Percentiles rank a stretch among this genome's conserved stretches.
These are phyloP conservation scores for Wickerhamiella bombiphila DNA, from an alignment of 805 yeast species.

Conservation along the genomic window DNA sequence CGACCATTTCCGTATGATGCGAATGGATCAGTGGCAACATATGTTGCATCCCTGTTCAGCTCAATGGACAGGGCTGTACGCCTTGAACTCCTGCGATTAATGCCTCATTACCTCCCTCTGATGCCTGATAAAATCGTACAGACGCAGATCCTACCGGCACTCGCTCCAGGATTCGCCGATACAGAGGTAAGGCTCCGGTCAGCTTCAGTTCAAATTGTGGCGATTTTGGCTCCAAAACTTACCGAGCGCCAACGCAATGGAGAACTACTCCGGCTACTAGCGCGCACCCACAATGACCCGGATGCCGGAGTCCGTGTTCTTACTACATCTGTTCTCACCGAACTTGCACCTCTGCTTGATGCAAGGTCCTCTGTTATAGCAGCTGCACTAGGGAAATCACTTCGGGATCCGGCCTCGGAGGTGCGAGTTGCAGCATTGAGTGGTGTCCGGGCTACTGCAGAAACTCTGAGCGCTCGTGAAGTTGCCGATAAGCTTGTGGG, in stretches of 20 bases:
- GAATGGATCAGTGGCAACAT: conserved; percentile 34
- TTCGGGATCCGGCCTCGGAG: conserved; percentile 64
- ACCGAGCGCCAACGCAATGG: conserved; percentile 73
- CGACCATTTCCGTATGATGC: conserved; percentile 21
- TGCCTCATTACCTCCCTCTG: conserved; percentile 39
- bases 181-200: conserved; percentile 68
- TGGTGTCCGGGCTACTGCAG: conserved; percentile 53
- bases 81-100: conserved; percentile 47
- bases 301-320: conserved; percentile 65
- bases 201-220: conserved; percentile 57
- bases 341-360: conserved; percentile 48
- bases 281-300: conserved; percentile 67
- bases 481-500: conserved; percentile 72
- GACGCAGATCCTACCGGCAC: conserved; percentile 48
- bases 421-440: conserved; percentile 62
- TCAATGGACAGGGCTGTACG: conserved; percentile 67
- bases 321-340: conserved; percentile 54
- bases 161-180: conserved; percentile 75
- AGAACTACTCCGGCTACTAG: conserved; percentile 65
- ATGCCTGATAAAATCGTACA: conserved; percentile 50
- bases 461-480: conserved; percentile 55
- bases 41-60: conserved; percentile 46
- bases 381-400: conserved; percentile 73
- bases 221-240: conserved; percentile 44
- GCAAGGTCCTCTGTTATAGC: conserved; percentile 58